Percentiles rank a stretch among this genome's conserved stretches.
These are phyloP conservation scores for Dictyostelium brefeldianum DNA, from an alignment of 78 protist genomes.

Conservation along the genomic window DNA sequence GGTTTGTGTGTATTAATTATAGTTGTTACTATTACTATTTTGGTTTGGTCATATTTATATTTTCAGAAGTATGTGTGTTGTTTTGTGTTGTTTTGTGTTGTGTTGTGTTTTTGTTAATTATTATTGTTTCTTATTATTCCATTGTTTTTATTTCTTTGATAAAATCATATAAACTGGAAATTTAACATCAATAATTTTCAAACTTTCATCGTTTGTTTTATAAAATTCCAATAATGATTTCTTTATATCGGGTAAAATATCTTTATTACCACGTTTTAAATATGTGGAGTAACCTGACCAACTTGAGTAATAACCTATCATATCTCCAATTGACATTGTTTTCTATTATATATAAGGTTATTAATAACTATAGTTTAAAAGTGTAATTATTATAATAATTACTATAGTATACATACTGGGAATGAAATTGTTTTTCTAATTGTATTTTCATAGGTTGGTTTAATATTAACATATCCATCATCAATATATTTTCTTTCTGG, in stretches of 20 bases:
- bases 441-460: constrained; percentile 61
- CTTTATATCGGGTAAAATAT: constrained; percentile 11
- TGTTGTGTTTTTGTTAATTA: too few species aligned
- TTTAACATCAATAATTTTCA: constrained; percentile 9
- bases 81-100: too few species aligned
- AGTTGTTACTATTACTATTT: too few species aligned
- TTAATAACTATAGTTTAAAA: too few species aligned
- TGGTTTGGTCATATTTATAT: not conserved
- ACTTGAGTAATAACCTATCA: constrained; percentile 50
- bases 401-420: not conserved
- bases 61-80: not conserved
- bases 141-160: constrained; percentile 6
- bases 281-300: constrained; percentile 61
- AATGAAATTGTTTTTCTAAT: constrained; percentile 15
- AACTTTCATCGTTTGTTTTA: constrained; percentile 2
- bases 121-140: not conserved
- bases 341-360: not conserved
- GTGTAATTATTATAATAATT: too few species aligned
- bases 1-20: too few species aligned
- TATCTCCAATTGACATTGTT: constrained; percentile 14
- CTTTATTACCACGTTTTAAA: not conserved
- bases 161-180: constrained; percentile 40
- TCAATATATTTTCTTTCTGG: constrained; percentile 40
- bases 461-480: constrained; percentile 35
- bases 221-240: constrained; percentile 6